phyloP scores from a whole-genome alignment of 1,284 basidiomycete genomes.

The Rhodotorula sp. region DNA sequence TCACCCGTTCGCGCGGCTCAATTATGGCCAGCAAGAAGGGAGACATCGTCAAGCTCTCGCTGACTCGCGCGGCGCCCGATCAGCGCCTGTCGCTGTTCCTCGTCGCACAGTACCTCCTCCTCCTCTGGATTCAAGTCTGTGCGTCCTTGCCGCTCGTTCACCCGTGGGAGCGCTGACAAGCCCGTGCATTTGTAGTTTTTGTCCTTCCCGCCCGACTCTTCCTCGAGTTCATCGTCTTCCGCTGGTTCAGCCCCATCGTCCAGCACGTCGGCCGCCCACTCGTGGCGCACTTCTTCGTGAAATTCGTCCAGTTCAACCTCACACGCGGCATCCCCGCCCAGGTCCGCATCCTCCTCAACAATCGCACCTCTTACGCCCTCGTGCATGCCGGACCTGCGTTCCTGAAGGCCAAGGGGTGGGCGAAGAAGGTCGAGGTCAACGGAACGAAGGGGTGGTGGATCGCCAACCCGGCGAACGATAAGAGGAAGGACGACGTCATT shows the following conservation, averaged over 20 bases:
- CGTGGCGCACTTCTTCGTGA: constrained; percentile 11
- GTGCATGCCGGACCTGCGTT: neutral
- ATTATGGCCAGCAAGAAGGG: neutral
- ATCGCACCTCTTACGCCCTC: constrained; percentile 11
- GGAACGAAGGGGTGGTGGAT: constrained; percentile 28
- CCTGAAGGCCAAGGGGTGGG: constrained; percentile 16
- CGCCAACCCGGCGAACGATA: constrained; percentile 8
- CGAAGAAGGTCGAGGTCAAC: constrained; percentile 14
- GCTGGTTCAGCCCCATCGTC: constrained; percentile 10
- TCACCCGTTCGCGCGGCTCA: too few species aligned
- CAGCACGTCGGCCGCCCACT: constrained; percentile 21
- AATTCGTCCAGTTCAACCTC: constrained; percentile 21
- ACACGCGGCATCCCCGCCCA: constrained; percentile 10
- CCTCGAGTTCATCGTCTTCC: constrained; percentile 12
- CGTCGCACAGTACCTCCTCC: neutral
- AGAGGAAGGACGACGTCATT: constrained; percentile 25
- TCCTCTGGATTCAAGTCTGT: neutral
- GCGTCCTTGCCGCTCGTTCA: neutral
- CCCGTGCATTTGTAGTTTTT: constrained; percentile 1
- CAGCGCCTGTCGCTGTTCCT: constrained; percentile 2
- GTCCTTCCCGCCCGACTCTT: constrained; percentile 11
- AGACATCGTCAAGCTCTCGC: neutral
- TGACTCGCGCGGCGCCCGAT: constrained; percentile 6
- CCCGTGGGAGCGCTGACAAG: neutral
- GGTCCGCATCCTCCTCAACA: constrained; percentile 32